phyloP scores from a whole-genome alignment of 257 asterid genomes.

The Handroanthus guayacan region DNA sequence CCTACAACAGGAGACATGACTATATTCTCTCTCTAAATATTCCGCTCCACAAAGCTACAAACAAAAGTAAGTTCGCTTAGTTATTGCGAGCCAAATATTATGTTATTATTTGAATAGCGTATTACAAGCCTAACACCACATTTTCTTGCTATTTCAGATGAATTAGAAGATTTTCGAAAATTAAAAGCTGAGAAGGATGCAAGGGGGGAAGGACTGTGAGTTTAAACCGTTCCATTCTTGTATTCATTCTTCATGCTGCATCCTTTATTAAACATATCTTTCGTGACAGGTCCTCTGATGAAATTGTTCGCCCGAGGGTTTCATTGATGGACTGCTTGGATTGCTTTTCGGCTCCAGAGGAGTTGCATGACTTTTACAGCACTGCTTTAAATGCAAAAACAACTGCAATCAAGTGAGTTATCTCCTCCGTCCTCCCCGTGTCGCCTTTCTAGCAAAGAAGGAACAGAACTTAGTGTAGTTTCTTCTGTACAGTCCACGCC shows the following conservation, averaged over 20 bases:
- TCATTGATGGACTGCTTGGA: conserved; percentile 85
- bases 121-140: conserved; percentile 31
- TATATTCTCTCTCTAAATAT: conserved; percentile 83
- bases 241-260: conserved; percentile 19
- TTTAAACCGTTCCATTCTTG: conserved; percentile 35
- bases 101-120: conserved; percentile 22
- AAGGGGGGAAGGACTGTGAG: conserved; percentile 87
- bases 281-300: conserved; percentile 70
- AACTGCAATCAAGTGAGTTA: conserved; percentile 81
- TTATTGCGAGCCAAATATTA: conserved; percentile 21
- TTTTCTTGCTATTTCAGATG: conserved; percentile 56
- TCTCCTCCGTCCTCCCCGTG: conserved; percentile 24
- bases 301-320: conserved; percentile 94
- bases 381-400: conserved; percentile 80
- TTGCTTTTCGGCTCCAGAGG: conserved; percentile 85
- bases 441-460: conserved; percentile 19
- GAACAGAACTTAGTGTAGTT: not conserved
- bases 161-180: conserved; percentile 71
- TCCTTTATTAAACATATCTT: conserved; percentile 32
- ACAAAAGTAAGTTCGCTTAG: conserved; percentile 71
- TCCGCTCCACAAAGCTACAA: conserved; percentile 86
- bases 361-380: conserved; percentile 90
- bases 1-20: conserved; percentile 83
- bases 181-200: conserved; percentile 75
- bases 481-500: not conserved